Percentiles rank a stretch among this genome's conserved stretches.
Conservation (phyloP, 257 asterid genomes). For the Przewalskia tangutica region DNA sequence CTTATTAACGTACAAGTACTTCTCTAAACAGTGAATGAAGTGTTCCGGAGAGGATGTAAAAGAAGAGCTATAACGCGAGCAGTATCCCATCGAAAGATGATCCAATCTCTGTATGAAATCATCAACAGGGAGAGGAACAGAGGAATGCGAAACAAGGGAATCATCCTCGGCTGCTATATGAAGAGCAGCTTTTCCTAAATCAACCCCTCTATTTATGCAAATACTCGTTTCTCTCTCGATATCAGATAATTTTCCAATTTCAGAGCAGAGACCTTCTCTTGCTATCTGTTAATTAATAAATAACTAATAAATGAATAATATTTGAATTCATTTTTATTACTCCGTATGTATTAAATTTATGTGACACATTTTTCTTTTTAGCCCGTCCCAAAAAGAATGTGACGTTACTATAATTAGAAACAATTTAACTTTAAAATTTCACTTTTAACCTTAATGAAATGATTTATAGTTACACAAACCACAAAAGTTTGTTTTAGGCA, state of each 20-base stretch:
- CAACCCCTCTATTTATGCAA: constrained; percentile 45
- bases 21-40: constrained; percentile 49
- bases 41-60: constrained; percentile 49
- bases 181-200: constrained; percentile 62
- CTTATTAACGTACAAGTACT: constrained; percentile 53
- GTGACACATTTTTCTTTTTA: too few relatives aligned
- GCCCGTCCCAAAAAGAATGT: too few relatives aligned
- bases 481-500: too few relatives aligned
- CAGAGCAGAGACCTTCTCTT: constrained; percentile 48
- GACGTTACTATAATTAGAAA: too few relatives aligned
- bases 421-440: too few relatives aligned
- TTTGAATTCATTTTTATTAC: too few relatives aligned
- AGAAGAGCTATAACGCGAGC: constrained; percentile 58
- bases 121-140: constrained; percentile 85
- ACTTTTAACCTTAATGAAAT: too few relatives aligned
- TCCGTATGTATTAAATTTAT: too few relatives aligned
- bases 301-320: neutral
- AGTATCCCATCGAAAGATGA: constrained; percentile 59
- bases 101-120: constrained; percentile 59
- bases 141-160: constrained; percentile 70
- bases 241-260: constrained; percentile 39
- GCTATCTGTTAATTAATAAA: constrained; percentile 37
- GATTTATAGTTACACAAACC: too few relatives aligned
- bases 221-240: constrained; percentile 69
- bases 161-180: constrained; percentile 81